Percentiles rank a stretch among this genome's conserved stretches.
Conservation (phyloP, 805 yeast species). For the Hyphopichia homilentoma region DNA sequence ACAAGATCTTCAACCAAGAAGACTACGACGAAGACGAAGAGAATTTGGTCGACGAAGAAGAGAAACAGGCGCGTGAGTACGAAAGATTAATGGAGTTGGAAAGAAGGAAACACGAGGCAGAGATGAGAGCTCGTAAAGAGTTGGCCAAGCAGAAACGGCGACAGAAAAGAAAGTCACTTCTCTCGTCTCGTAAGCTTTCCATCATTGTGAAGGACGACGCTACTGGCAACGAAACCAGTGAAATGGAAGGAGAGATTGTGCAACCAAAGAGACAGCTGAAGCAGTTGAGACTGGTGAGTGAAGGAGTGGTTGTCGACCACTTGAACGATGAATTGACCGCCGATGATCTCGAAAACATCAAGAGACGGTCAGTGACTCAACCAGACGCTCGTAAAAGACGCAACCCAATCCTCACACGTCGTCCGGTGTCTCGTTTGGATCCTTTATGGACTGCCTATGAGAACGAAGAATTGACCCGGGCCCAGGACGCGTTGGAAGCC, state of each 20-base stretch:
- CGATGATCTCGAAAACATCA: constrained; percentile 42
- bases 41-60: constrained; percentile 39
- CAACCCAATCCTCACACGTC: constrained; percentile 42
- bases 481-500: constrained; percentile 38
- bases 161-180: constrained; percentile 37
- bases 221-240: constrained; percentile 14
- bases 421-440: constrained; percentile 55
- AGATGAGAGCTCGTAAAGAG: constrained; percentile 43
- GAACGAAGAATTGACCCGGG: constrained; percentile 42
- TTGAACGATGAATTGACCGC: constrained; percentile 35
- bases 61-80: constrained; percentile 38
- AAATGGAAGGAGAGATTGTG: constrained; percentile 22
- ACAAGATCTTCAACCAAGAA: constrained; percentile 71
- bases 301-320: constrained; percentile 10
- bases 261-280: constrained; percentile 34
- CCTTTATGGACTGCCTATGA: constrained; percentile 54
- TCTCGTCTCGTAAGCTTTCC: constrained; percentile 34
- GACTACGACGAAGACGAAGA: constrained; percentile 48
- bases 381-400: constrained; percentile 30
- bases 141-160: constrained; percentile 44
- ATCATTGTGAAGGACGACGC: constrained; percentile 34
- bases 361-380: constrained; percentile 46
- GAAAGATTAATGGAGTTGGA: constrained; percentile 47
- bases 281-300: constrained; percentile 33
- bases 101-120: constrained; percentile 51